Base-by-base conservation (phyloP, 106 monocot species). In the Allium fistulosum region DNA sequence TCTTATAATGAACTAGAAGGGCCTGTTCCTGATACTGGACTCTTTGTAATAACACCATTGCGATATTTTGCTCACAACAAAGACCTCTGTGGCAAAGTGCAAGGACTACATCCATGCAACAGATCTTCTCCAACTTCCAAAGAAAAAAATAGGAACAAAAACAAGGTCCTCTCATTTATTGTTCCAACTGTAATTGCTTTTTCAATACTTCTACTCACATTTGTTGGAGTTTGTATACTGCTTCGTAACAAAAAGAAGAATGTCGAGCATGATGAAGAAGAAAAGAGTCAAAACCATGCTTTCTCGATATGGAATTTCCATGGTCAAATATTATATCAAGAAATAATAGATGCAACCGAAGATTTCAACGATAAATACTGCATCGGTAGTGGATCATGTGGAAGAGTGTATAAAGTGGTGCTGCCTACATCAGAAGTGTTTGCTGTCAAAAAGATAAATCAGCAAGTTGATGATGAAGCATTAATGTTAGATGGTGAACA, bases 401-500 rank as follows among this genome's bases (percentile, higher is more conserved):
- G 71, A 1, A 71, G 62, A 12, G 75, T 82, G 5, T 82, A 75
- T 68, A 82, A 63, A 53, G 83, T 67, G 4, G 15, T 63, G 15
- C 59, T 83, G 12, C 16, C 63, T 14, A 48, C 63, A 12, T 48
- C 17, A 2, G 14, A 68, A 47, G 9, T 28, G 8, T 45, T 75
- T 8, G 78, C 83, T 1, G 66, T 83, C 9, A 83, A 83, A 49
- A 79, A 68, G 28, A 26, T 75, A 49, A 61, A 78, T 13, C n/a
- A n/a, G n/a, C 55, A 3, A 15, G 26, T 26, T 37, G 17, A 28
- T 0, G 11, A 65, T n/a, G 73, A 77, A 27, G 6, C 53, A 3
- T 53, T 37, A 26, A 26, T 26, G 37, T 26, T 61, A 7, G 22
- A 61, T 27, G 61, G 13, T 26, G 17, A 57, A 12, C 14, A 11